phyloP scores from a whole-genome alignment of 2,329 filamentous ascomycete genomes.

The Tolypocladium guangdongense region DNA sequence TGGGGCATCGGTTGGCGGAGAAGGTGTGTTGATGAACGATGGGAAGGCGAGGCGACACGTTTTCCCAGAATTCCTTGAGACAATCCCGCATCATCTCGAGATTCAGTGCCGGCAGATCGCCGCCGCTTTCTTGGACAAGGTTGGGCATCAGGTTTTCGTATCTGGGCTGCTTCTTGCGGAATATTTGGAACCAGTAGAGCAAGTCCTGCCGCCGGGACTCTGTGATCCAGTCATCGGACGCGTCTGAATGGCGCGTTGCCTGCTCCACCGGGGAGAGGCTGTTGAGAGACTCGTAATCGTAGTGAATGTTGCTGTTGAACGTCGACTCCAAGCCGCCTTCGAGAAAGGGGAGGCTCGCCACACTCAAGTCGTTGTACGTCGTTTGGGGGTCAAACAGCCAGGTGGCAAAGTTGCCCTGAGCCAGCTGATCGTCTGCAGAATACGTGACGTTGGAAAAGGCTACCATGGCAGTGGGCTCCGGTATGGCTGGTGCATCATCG shows the following conservation, averaged over 20 bases:
- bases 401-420: slow-evolving; percentile 34
- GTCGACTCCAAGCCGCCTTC: slow-evolving; percentile 39
- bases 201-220: slow-evolving; percentile 35
- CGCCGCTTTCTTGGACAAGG: slow-evolving; percentile 26
- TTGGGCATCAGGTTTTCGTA: slow-evolving; percentile 22
- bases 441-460: slow-evolving; percentile 12
- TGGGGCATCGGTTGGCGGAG: slow-evolving; percentile 64
- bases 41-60: slow-evolving; percentile 75
- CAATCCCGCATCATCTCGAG: slow-evolving; percentile 78
- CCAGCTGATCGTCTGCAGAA: slow-evolving; percentile 21
- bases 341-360: slow-evolving; percentile 33
- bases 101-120: slow-evolving; percentile 44
- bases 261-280: slow-evolving; percentile 34
- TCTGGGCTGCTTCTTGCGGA: slow-evolving; percentile 31
- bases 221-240: slow-evolving; percentile 31
- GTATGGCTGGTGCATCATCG: slow-evolving; percentile 14
- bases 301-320: slow-evolving; percentile 39
- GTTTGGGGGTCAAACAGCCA: slow-evolving; percentile 41
- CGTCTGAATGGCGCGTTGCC: slow-evolving; percentile 27
- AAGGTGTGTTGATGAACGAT: slow-evolving; percentile 87
- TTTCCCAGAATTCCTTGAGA: slow-evolving; percentile 76
- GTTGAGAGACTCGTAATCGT: slow-evolving; percentile 38
- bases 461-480: slow-evolving; percentile 23
- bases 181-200: slow-evolving; percentile 29
- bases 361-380: slow-evolving; percentile 28